Evolutionary conservation across 768 basidiomycete species (phyloP), one percentile per base, ranked within the genome.

Genomic region (Podaxis pistillaris): DNA sequence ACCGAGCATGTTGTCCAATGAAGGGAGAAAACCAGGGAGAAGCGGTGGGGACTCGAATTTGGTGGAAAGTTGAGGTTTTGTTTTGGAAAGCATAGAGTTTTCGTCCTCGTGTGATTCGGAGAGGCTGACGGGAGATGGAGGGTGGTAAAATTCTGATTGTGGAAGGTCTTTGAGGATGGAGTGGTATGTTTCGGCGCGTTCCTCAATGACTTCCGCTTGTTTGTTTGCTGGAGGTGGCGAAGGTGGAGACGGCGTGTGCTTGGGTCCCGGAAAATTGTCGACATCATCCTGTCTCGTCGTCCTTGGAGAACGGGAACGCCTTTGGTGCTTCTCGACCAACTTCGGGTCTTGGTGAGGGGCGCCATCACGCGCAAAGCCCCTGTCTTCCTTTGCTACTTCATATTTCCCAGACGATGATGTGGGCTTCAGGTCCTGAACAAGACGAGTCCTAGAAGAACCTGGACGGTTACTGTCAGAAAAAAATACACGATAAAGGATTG

Each of bases 21-120:
- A 85, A 15, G 79, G 72, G 13, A 88, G 68, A 24, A 95, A 77
- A 6, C 87, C 89, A 0, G 84, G 82, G 63, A 90, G 76, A 13
- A 96, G 77, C 0, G 89, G 86, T 8, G 92, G 90, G 0, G 90
- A 87, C 0, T 80, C 72, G 72, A 93, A 94, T 6, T 65, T 66
- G 1, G 79, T 75, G 13, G 83, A 75, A 1, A 73, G 65, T n/a
- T 63, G 44, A 13, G 54, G 58, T 15, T 60, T 49, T 4, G 62
- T 54, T 22, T 60, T 41, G 59, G 46, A 8, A 58, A 61, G n/a
- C 30, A 46, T 26, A 17, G 46, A 24, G 26, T 49, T 26, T 38
- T 49, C 47, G 5, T 49, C 36, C 26, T 40, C 54, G 33, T 36
- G 33, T 12, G 62, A 61, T 12, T 58, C 33, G 11, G 64, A 63